Base-by-base conservation (phyloP, 768 basidiomycete genomes). In the Pisolithus orientalis region DNA sequence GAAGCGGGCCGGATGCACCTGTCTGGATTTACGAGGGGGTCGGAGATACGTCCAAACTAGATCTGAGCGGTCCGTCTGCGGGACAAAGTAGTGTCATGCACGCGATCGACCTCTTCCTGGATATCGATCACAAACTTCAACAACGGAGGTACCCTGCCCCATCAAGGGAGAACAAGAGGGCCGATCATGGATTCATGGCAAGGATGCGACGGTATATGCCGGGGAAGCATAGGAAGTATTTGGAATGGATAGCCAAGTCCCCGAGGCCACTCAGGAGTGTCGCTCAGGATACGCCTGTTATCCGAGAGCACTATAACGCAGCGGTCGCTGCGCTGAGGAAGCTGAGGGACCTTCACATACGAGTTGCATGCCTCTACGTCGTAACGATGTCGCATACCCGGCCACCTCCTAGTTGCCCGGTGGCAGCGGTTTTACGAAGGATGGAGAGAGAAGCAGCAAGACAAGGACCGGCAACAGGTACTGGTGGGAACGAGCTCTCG, bases 151-250 rank as follows among this genome's bases (percentile, higher is more conserved):
- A 80, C 69, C 88, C 87, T 55, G 70, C 80, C 24, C 78, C 92
- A 49, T 83, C 89, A 49, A 68, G 76, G 44, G 68, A 74, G 52
- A 82, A 90, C 65, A 83, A 80, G 70, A 79, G 67, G 59, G 86
- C 77, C 39, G 90, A 80, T 67, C 76, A 70, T 37, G 80, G 84
- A 0, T 97, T 97, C 72, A 93, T 98, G 85, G 84, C 87, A 53
- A 79, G 91, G 45, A 96, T 96, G 94, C 74, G 90, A 52, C 80
- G 81, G 21, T 98, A 98, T 71, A 98, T 98, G 95, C 94, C 95
- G 0, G 87, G 87, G 13, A 80, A 80, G 50, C 95, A 97, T 70
- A 84, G 90, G 40, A 82, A 85, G 44, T 98, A 93, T 72, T 79
- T 98, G 50, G 67, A 70, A 24, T 80, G 83, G 59, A 78, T 98